These are phyloP conservation scores for Podosphaera fusca DNA, from an alignment of 2,329 filamentous ascomycete species.

Conservation along the genomic window DNA sequence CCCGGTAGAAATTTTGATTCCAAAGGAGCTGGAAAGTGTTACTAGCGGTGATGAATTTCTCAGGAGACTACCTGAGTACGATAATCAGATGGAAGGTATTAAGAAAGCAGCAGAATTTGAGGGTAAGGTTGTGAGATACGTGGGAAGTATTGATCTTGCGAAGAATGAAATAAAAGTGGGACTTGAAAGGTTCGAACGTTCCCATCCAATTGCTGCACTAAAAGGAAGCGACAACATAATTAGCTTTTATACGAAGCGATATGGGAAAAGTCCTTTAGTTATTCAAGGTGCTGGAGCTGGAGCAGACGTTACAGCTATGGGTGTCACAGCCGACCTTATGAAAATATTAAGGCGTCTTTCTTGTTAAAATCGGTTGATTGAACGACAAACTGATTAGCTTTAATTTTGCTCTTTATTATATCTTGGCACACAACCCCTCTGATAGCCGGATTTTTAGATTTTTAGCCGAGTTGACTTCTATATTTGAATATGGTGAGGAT, in stretches of 20 bases:
- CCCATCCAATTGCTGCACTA: constrained; percentile 75
- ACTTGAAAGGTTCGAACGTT: constrained; percentile 67
- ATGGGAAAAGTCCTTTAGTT: constrained; percentile 75
- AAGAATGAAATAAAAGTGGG: constrained; percentile 72
- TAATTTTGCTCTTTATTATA: constrained; percentile 6
- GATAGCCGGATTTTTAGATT: constrained; percentile 6
- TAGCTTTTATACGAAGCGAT: constrained; percentile 91
- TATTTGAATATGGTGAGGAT: constrained; percentile 8
- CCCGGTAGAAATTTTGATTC: constrained; percentile 84
- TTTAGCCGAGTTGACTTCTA: constrained; percentile 8
- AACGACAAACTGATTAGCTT: background rate
- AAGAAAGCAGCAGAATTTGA: constrained; percentile 69
- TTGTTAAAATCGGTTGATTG: constrained; percentile 1
- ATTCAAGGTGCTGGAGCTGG: constrained; percentile 88
- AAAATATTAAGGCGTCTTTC: constrained; percentile 50
- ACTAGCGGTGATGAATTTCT: constrained; percentile 71
- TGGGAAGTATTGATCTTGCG: constrained; percentile 77
- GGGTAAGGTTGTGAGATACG: constrained; percentile 82
- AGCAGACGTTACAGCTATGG: constrained; percentile 92
- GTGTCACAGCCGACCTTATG: constrained; percentile 77
- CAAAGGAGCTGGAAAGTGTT: constrained; percentile 58
- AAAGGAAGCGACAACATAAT: constrained; percentile 99
- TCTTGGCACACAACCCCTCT: constrained; percentile 6
- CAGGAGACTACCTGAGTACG: constrained; percentile 54
- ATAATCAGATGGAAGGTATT: constrained; percentile 69